A percentile compares a stretch with the other conserved stretches of the same genome.
phyloP scores from a whole-genome alignment of 1,284 basidiomycete genomes.

The Ustilago sp. region DNA sequence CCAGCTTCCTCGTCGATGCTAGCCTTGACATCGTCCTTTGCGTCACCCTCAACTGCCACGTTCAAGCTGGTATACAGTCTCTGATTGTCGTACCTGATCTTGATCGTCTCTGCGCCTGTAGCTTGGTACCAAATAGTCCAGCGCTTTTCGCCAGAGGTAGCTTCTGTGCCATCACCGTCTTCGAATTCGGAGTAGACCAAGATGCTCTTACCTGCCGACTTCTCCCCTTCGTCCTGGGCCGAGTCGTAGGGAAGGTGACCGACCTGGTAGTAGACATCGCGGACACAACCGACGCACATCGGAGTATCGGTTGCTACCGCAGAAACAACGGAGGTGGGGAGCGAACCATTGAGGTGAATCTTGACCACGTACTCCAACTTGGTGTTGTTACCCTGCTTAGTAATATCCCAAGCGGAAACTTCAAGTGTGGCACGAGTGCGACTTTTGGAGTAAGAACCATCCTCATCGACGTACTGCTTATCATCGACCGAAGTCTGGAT shows the following conservation, averaged over 20 bases:
- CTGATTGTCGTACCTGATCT: slow-evolving; percentile 54
- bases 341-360: slow-evolving; percentile 60
- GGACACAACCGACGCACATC: slow-evolving; percentile 62
- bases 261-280: slow-evolving; percentile 55
- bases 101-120: slow-evolving; percentile 44
- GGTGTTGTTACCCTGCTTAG: slow-evolving; percentile 52
- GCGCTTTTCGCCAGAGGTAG: slow-evolving; percentile 44
- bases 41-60: slow-evolving; percentile 54
- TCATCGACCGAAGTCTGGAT: slow-evolving; percentile 58
- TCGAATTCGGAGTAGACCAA: slow-evolving; percentile 53
- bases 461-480: slow-evolving; percentile 60
- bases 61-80: slow-evolving; percentile 54
- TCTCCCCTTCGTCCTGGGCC: slow-evolving; percentile 27
- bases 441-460: slow-evolving; percentile 56
- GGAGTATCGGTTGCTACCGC: slow-evolving; percentile 63
- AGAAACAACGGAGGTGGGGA: slow-evolving; percentile 59
- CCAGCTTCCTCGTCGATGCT: slow-evolving; percentile 43
- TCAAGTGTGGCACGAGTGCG: slow-evolving; percentile 62
- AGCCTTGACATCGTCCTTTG: slow-evolving; percentile 35
- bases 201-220: slow-evolving; percentile 25
- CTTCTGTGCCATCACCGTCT: slow-evolving; percentile 57
- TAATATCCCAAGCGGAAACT: slow-evolving; percentile 56
- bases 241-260: slow-evolving; percentile 58
- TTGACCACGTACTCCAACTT: slow-evolving; percentile 64
- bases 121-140: slow-evolving; percentile 59